Evolutionary conservation across 2,329 filamentous ascomycete species (phyloP).

Genomic region (Sporothrix variecibatus): DNA sequence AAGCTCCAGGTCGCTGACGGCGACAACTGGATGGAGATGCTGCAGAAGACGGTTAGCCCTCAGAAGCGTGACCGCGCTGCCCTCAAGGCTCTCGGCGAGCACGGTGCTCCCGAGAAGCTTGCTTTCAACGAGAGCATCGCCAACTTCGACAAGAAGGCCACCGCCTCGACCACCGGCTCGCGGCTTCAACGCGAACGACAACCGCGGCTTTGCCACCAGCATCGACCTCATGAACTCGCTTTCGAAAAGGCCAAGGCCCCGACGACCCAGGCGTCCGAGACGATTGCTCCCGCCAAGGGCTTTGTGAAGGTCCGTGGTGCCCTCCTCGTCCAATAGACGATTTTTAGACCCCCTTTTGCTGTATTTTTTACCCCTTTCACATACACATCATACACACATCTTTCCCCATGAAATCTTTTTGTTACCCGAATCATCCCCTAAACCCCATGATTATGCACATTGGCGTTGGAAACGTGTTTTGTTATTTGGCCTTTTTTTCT

Average conservation of each 20-base stretch:
- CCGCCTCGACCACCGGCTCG: constrained; percentile 33
- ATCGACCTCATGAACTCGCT: constrained; percentile 97
- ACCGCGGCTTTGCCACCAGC: constrained; percentile 75
- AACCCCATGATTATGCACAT: constrained; percentile 4
- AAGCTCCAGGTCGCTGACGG: constrained; percentile 65
- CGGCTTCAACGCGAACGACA: constrained; percentile 45
- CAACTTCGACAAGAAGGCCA: constrained; percentile 35
- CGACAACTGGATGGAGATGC: constrained; percentile 90
- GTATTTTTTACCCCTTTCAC: neutral
- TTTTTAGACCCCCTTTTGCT: neutral
- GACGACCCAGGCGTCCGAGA: constrained; percentile 53
- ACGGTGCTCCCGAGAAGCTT: constrained; percentile 55
- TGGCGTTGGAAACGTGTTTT: constrained; percentile 11
- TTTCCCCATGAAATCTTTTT: neutral
- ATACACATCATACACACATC: too few species aligned
- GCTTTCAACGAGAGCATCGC: constrained; percentile 37
- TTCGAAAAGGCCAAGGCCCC: constrained; percentile 68
- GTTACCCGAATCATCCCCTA: neutral
- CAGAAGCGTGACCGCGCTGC: constrained; percentile 87
- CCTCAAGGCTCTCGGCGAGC: constrained; percentile 61
- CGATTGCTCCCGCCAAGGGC: constrained; percentile 59
- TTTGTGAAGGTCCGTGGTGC: constrained; percentile 82
- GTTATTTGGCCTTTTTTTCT: neutral
- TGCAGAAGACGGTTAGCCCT: constrained; percentile 91
- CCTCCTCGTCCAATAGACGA: constrained; percentile 36